Evolutionary conservation across 2,329 filamentous ascomycete species (phyloP), one percentile per base, ranked within the genome.

Genomic region (Pseudohalonectria lignicola): DNA sequence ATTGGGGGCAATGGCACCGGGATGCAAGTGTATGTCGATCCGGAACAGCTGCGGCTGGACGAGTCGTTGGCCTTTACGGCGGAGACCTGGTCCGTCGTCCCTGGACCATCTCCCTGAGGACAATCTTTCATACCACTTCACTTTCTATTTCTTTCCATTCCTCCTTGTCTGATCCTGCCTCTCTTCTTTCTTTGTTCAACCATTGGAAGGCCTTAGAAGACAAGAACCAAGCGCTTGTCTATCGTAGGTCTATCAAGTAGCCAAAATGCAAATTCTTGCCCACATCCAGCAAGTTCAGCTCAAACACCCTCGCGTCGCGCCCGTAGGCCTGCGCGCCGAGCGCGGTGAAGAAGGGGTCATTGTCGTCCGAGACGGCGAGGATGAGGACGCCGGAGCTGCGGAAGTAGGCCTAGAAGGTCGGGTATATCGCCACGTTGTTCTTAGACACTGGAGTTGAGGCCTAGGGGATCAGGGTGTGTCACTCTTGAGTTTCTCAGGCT

Each of bases 291-390:
- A 69, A 56, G 43, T 63, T 56, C 30, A 76, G 47, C 49, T 71
- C 63, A 4, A 67, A 59, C 18, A 62, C 53, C 8, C 59, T 53
- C 13, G 70, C 51, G 54, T 79, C 72, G 17, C 48, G 55, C 47
- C 62, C 63, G 45, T 59, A 77, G 0, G 71, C 72, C 53, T 74
- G 64, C 0, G 73, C 73, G 0, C 73, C 74, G 0, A 62, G 45
- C 0, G 62, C 46, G 1, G 69, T 49, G 45, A 74, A 74, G 23
- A 71, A 65, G 3, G 50, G 46, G 54, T 79, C 74, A 40, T 70
- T 64, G 54, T 67, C 69, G 0, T 74, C 74, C 75, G 74, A 79
- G 4, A 69, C 60, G 1, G 71, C 70, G 43, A 79, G 49, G 4
- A 78, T 48, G 0, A 74, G 73, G 0, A 75, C 64, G 34, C 66